Evolutionary conservation across 257 asterid species (phyloP).

Genomic region (Scutellaria barbata): DNA sequence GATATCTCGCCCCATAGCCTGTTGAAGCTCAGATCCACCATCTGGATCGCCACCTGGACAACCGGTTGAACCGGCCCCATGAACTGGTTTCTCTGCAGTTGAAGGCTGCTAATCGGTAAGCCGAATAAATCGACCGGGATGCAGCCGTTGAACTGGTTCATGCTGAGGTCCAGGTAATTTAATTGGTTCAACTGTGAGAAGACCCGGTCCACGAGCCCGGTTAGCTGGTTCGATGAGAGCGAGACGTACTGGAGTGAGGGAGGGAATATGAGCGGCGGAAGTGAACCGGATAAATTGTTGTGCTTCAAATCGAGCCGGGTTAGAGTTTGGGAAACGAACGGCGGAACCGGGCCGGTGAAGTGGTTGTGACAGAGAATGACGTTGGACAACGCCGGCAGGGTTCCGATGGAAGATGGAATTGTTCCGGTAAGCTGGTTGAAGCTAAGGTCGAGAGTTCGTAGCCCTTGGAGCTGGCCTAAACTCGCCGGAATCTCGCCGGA

Average conservation of each 20-base stretch:
- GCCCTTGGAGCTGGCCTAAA: conserved; percentile 58
- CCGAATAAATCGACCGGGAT: conserved; percentile 62
- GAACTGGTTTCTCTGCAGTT: conserved; percentile 76
- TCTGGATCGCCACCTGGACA: conserved; percentile 57
- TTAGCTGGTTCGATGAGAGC: conserved; percentile 62
- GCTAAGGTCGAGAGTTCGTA: conserved; percentile 79
- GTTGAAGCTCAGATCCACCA: conserved; percentile 86
- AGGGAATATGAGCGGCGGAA: conserved; percentile 56
- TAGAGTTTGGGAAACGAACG: conserved; percentile 56
- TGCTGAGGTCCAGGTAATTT: conserved; percentile 71
- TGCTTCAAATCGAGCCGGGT: conserved; percentile 77
- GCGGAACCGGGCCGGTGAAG: conserved; percentile 70
- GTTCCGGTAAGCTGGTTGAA: conserved; percentile 72
- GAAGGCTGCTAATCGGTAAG: conserved; percentile 70
- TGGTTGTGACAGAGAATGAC: conserved; percentile 70
- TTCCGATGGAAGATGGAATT: conserved; percentile 66
- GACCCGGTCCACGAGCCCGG: conserved; percentile 66
- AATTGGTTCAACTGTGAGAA: conserved; percentile 52
- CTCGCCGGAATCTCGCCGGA: conserved; percentile 76
- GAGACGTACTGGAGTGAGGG: conserved; percentile 69
- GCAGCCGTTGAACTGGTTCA: conserved; percentile 72
- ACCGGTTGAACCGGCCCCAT: conserved; percentile 68
- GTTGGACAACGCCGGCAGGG: conserved; percentile 68
- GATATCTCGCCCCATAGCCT: conserved; percentile 75
- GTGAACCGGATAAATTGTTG: conserved; percentile 66